Conservation (phyloP, 345 rosid species). For the Cochlearia excelsa region DNA sequence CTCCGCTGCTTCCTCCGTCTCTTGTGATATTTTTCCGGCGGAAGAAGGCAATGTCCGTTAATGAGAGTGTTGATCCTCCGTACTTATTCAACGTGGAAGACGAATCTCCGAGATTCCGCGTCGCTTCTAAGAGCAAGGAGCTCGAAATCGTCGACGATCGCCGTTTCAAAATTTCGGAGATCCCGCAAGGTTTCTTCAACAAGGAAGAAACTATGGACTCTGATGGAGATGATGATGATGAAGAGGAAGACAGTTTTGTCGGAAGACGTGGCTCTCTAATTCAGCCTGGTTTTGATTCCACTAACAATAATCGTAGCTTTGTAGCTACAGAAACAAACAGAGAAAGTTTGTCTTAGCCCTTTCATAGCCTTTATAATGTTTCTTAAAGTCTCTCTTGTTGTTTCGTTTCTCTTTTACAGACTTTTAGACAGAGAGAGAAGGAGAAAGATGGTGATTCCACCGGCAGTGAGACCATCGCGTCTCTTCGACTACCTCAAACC, state of each 20-base stretch:
- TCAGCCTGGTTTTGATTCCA: constrained; percentile 27
- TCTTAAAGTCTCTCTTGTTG: no score
- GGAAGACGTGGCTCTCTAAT: constrained; percentile 1
- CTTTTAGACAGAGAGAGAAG: no score
- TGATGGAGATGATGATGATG: constrained; percentile 53
- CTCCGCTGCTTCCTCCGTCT: no score
- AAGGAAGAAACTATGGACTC: constrained; percentile 38
- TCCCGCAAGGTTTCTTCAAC: constrained; percentile 33
- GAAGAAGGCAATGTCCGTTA: constrained; percentile 23
- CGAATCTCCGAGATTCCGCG: constrained; percentile 43
- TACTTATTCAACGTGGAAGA: constrained; percentile 55
- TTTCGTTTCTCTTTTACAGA: no score
- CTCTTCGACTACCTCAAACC: no score
- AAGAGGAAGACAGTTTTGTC: constrained; percentile 25
- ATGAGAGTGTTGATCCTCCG: constrained; percentile 45
- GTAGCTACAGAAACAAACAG: constrained; percentile 31
- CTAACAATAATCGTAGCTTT: constrained; percentile 17
- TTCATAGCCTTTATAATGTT: no score
- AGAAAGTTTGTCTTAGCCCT: constrained; percentile 17
- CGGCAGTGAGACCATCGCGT: no score
- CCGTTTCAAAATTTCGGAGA: constrained; percentile 43
- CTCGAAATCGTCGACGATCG: constrained; percentile 56
- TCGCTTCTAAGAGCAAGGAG: constrained; percentile 45
- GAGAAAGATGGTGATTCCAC: no score
- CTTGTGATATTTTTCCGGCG: neutral